Conservation (phyloP, 1,284 basidiomycete genomes). For the Porodaedalea pini region DNA sequence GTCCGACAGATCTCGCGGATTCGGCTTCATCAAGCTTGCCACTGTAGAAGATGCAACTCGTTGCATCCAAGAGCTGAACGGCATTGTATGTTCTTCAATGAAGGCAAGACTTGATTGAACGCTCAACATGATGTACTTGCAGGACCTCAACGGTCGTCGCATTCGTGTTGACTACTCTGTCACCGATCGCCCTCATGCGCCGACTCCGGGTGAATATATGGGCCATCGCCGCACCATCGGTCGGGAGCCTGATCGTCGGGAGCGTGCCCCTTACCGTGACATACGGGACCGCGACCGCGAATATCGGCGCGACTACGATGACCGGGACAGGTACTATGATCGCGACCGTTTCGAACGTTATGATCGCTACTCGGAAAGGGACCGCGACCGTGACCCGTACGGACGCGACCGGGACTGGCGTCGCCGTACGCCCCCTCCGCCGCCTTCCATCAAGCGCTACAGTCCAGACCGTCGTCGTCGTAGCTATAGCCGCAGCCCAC, state of each 20-base stretch:
- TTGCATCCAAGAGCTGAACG: slow-evolving; percentile 91
- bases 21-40: slow-evolving; percentile 96
- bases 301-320: slow-evolving; percentile 12
- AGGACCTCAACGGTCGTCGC: slow-evolving; percentile 92
- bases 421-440: slow-evolving; percentile 63
- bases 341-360: slow-evolving; percentile 38
- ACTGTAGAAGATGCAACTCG: slow-evolving; percentile 81
- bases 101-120: slow-evolving; percentile 1
- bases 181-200: slow-evolving; percentile 88
- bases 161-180: slow-evolving; percentile 98
- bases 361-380: slow-evolving; percentile 39
- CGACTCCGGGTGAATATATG: slow-evolving; percentile 98
- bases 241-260: slow-evolving; percentile 35
- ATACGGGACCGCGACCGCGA: slow-evolving; percentile 38
- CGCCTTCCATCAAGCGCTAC: slow-evolving; percentile 44
- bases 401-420: slow-evolving; percentile 46
- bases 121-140: neutral
- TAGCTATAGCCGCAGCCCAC: slow-evolving; percentile 76
- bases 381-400: slow-evolving; percentile 42
- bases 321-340: slow-evolving; percentile 46
- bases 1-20: slow-evolving; percentile 95
- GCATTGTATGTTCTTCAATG: slow-evolving; percentile 59
- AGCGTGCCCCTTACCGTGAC: slow-evolving; percentile 34
- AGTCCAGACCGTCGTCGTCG: slow-evolving; percentile 70
- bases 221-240: slow-evolving; percentile 73